Evolutionary conservation across 306 rosid genomes (phyloP).

Genomic region (Malus domestica): DNA sequence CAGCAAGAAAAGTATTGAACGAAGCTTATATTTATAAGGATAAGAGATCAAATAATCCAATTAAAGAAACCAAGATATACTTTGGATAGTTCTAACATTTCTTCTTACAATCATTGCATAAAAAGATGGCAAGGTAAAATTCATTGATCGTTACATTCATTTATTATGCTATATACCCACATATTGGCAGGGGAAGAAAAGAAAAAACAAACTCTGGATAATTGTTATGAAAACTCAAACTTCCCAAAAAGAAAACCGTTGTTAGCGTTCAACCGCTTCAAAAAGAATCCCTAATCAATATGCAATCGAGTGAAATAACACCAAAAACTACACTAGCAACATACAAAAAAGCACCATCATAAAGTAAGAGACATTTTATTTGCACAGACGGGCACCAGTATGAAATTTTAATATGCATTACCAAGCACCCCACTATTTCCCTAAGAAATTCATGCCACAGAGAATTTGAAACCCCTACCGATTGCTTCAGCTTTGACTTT

Average conservation of each 20-base stretch:
- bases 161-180: too few species aligned
- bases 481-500: conserved; percentile 81
- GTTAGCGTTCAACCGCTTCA: not conserved
- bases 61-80: not conserved
- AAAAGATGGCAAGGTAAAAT: not conserved
- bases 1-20: not conserved
- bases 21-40: not conserved
- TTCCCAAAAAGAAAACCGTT: not conserved
- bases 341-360: not conserved
- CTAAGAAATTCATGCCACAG: not conserved
- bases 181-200: not conserved
- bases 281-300: not conserved
- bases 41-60: not conserved
- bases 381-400: not conserved
- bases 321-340: not conserved
- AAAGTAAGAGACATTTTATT: not conserved
- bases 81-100: not conserved
- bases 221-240: not conserved
- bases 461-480: conserved; percentile 40
- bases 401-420: not conserved
- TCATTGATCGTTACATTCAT: not conserved
- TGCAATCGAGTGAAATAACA: not conserved
- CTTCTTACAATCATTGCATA: not conserved
- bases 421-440: not conserved
- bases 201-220: not conserved